Evolutionary conservation across 345 rosid genomes (phyloP).

Genomic region (Anastatica hierochuntica): DNA sequence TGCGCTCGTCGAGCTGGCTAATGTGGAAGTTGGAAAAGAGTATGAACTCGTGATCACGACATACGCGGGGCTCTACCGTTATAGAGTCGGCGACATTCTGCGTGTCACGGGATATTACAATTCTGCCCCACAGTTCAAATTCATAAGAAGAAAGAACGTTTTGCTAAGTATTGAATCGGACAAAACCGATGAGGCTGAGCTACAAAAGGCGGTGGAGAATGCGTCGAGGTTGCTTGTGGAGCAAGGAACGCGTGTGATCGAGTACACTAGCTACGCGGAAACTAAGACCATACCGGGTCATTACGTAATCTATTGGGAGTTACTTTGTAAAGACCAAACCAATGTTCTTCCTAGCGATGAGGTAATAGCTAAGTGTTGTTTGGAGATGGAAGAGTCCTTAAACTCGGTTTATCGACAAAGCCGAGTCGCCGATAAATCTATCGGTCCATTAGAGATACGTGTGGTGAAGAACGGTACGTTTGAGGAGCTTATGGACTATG

Average conservation of each 20-base stretch:
- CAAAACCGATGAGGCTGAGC: slow-evolving; percentile 84
- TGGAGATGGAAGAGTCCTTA: slow-evolving; percentile 66
- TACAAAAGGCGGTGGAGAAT: slow-evolving; percentile 65
- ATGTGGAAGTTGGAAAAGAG: slow-evolving; percentile 60
- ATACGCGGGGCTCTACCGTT: slow-evolving; percentile 67
- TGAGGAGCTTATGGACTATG: slow-evolving; percentile 35
- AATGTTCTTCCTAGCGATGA: slow-evolving; percentile 38
- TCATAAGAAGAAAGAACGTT: slow-evolving; percentile 76
- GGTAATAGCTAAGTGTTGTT: slow-evolving; percentile 49
- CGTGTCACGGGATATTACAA: slow-evolving; percentile 64
- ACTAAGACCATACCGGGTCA: slow-evolving; percentile 65
- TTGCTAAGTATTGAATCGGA: slow-evolving; percentile 74
- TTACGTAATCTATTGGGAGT: slow-evolving; percentile 85
- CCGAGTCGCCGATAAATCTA: slow-evolving; percentile 70
- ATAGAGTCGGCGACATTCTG: slow-evolving; percentile 84
- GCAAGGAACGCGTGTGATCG: slow-evolving; percentile 52
- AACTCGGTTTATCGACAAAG: slow-evolving; percentile 83
- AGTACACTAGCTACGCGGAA: slow-evolving; percentile 82
- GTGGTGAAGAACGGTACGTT: slow-evolving; percentile 73
- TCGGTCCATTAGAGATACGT: slow-evolving; percentile 82
- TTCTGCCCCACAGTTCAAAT: slow-evolving; percentile 71
- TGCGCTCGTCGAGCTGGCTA: slow-evolving; percentile 54
- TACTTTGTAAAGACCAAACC: slow-evolving; percentile 32
- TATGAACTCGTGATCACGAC: slow-evolving; percentile 81
- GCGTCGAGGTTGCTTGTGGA: slow-evolving; percentile 41